phyloP scores from a whole-genome alignment of 2,329 filamentous ascomycete species.

The Nigrospora osmanthi region DNA sequence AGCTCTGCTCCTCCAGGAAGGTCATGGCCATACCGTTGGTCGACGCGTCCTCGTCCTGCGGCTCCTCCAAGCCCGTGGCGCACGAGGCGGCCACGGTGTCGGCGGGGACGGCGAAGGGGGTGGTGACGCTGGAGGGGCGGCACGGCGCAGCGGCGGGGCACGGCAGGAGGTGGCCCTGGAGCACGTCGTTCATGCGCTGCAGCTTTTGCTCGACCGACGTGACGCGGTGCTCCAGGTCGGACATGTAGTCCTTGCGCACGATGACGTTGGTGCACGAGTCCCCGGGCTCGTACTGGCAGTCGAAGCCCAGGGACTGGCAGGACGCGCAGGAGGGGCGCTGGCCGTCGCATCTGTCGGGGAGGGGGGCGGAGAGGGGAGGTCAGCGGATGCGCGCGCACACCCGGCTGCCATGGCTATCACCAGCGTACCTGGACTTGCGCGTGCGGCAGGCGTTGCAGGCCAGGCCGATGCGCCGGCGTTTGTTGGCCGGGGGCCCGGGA shows the following conservation, averaged over 20 bases:
- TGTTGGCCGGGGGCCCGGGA: neutral
- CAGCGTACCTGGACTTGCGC: constrained; percentile 1
- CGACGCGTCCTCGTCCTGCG: constrained; percentile 1
- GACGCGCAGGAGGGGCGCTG: neutral
- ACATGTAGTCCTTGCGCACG: neutral
- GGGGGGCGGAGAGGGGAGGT: too few relatives aligned
- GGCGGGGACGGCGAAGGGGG: neutral
- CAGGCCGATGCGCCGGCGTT: constrained; percentile 1
- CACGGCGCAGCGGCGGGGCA: neutral
- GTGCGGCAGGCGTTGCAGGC: neutral
- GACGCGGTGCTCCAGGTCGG: neutral
- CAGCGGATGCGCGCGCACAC: neutral
- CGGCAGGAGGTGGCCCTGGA: constrained; percentile 1
- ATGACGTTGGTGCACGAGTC: neutral
- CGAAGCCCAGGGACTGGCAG: neutral
- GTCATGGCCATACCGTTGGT: constrained; percentile 1
- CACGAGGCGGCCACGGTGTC: neutral
- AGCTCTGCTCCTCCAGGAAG: constrained; percentile 1
- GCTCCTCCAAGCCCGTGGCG: neutral
- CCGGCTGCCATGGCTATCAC: neutral
- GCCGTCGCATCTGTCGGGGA: neutral
- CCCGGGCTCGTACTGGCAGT: neutral
- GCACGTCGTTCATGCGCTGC: constrained; percentile 1
- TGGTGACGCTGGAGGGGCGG: neutral
- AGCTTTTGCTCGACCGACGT: neutral